These are phyloP conservation scores for Suillus alpinus DNA, from an alignment of 768 basidiomycete genomes.

Conservation along the genomic window DNA sequence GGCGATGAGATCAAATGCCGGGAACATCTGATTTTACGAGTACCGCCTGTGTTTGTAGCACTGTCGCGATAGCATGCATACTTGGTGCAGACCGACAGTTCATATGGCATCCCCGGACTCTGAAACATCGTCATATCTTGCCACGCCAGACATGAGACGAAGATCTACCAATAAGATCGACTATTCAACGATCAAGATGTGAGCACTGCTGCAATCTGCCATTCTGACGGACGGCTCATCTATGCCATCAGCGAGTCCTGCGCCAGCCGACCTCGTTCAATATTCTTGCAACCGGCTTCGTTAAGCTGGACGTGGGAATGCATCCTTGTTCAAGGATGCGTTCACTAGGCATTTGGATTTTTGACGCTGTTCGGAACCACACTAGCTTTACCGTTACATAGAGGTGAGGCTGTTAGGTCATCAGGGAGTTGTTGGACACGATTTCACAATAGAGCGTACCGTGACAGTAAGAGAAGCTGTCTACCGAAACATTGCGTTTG, in stretches of 20 bases:
- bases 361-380: too few species aligned
- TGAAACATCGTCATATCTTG: constrained; percentile 27
- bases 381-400: constrained; percentile 49
- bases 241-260: constrained; percentile 92
- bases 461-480: constrained; percentile 34
- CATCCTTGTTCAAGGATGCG: too few species aligned
- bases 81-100: constrained; percentile 70
- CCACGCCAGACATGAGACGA: constrained; percentile 21
- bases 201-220: background rate
- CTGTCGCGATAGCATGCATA: constrained; percentile 79
- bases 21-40: constrained; percentile 78
- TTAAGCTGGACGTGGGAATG: too few species aligned
- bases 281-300: too few species aligned
- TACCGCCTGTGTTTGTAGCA: constrained; percentile 86
- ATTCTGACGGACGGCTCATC: constrained; percentile 46
- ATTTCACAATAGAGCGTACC: too few species aligned
- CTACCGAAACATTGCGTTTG: too few species aligned
- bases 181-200: constrained; percentile 37
- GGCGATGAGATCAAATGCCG: too few species aligned
- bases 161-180: constrained; percentile 85
- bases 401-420: too few species aligned
- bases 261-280: too few species aligned
- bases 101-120: constrained; percentile 99
- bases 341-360: too few species aligned
- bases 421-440: too few species aligned